phyloP scores from a whole-genome alignment of 139 green algal species.

The Dunaliella primolecta region DNA sequence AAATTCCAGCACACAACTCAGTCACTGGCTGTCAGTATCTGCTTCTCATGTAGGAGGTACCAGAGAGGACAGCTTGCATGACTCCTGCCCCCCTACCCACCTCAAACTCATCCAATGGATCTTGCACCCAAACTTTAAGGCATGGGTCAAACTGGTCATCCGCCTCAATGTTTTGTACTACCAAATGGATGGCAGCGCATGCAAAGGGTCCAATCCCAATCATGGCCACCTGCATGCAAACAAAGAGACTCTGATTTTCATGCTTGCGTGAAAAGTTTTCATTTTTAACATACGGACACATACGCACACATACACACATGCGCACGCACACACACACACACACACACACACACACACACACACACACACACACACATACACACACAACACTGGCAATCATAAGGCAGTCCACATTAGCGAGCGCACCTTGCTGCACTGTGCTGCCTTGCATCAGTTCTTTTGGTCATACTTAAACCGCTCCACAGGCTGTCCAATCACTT shows the following conservation, averaged over 20 bases:
- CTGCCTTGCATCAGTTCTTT: background rate
- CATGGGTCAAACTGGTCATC: slow-evolving; percentile 3
- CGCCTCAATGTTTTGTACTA: slow-evolving; percentile 39
- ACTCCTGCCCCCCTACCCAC: too few relatives aligned
- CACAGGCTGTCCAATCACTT: background rate
- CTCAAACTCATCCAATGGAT: slow-evolving; percentile 49
- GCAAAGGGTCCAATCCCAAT: slow-evolving; percentile 58
- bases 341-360: too few relatives aligned
- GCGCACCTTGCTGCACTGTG: background rate
- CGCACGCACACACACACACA: too few relatives aligned
- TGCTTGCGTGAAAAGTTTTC: too few relatives aligned
- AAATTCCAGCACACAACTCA: too few relatives aligned
- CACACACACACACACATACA: slow-evolving; percentile 24
- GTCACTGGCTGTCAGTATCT: too few relatives aligned
- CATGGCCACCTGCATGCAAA: slow-evolving; percentile 51
- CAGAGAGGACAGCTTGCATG: too few relatives aligned
- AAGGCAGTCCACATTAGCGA: too few relatives aligned
- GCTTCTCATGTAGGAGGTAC: too few relatives aligned
- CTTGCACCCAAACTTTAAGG: background rate
- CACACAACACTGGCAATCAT: background rate
- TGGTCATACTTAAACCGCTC: background rate
- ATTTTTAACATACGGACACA: too few relatives aligned
- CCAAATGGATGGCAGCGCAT: slow-evolving; percentile 45
- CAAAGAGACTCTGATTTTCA: too few relatives aligned
- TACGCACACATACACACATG: too few relatives aligned